Evolutionary conservation across 2,329 filamentous ascomycete genomes (phyloP).

Genomic region (Aspergillus floridensis): DNA sequence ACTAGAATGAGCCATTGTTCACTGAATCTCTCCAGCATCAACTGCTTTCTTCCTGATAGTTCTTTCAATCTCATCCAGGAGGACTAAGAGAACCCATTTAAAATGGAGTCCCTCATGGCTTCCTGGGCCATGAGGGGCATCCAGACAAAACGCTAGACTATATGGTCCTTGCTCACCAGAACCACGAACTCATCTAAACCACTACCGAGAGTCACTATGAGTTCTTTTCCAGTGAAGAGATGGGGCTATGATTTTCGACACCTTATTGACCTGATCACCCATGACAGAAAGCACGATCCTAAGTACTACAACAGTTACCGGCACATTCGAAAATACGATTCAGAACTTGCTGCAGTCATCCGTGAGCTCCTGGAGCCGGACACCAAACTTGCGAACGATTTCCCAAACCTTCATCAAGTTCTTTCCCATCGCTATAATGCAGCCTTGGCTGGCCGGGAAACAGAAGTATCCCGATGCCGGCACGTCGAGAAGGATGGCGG

Average conservation of each 20-base stretch:
- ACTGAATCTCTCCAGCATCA: neutral
- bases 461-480: neutral
- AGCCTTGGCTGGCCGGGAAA: neutral
- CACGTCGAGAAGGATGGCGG: neutral
- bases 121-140: neutral
- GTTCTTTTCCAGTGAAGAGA: neutral
- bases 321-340: neutral
- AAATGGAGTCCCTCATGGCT: neutral
- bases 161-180: neutral
- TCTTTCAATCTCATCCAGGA: neutral
- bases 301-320: neutral
- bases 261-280: neutral
- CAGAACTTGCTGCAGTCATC: neutral
- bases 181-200: neutral
- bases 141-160: neutral
- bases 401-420: neutral
- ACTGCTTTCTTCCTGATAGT: neutral
- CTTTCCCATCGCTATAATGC: neutral
- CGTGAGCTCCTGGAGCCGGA: neutral
- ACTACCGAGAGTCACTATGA: neutral
- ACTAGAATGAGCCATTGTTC: neutral
- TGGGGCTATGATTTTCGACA: neutral
- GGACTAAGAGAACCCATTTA: neutral
- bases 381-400: neutral
- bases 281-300: neutral